Conservation (phyloP, 2,329 filamentous ascomycete genomes). For the Botrytis tulipae region DNA sequence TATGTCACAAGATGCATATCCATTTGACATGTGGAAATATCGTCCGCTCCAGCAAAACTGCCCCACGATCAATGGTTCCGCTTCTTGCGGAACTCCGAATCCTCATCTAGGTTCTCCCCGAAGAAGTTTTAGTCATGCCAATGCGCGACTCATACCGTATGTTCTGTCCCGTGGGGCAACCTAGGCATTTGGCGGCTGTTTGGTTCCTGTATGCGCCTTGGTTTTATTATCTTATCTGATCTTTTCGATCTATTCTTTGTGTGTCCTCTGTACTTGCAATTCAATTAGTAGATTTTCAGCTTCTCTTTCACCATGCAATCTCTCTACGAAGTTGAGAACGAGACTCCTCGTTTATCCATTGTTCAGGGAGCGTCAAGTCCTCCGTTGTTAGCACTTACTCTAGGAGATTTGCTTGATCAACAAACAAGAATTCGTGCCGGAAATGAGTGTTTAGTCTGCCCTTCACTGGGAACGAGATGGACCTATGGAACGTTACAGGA, state of each 20-base stretch:
- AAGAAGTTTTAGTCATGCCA: conserved; percentile 6
- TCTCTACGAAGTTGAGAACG: conserved; percentile 7
- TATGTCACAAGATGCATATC: background rate
- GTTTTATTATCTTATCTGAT: conserved; percentile 22
- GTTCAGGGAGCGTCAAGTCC: conserved; percentile 15
- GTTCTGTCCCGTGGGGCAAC: background rate
- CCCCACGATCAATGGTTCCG: background rate
- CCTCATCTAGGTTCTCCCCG: background rate
- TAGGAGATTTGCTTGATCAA: conserved; percentile 19
- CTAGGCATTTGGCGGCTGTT: background rate
- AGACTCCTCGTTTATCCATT: conserved; percentile 10
- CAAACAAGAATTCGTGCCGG: background rate
- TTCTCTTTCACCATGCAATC: conserved; percentile 15
- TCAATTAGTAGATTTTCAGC: background rate
- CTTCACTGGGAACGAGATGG: conserved; percentile 17
- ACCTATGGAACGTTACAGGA: background rate
- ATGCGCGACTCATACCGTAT: background rate
- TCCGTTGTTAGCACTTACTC: conserved; percentile 11
- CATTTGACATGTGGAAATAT: background rate
- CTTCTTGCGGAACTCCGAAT: background rate
- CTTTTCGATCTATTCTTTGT: conserved; percentile 3
- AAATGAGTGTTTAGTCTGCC: conserved; percentile 15
- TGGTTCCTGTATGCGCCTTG: conserved; percentile 4
- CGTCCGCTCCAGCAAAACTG: background rate
- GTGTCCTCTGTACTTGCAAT: background rate